A percentile compares a stretch with the other conserved stretches of the same genome.
Conservation (phyloP, 1,284 basidiomycete species). For the Boletus albobrunnescens region DNA sequence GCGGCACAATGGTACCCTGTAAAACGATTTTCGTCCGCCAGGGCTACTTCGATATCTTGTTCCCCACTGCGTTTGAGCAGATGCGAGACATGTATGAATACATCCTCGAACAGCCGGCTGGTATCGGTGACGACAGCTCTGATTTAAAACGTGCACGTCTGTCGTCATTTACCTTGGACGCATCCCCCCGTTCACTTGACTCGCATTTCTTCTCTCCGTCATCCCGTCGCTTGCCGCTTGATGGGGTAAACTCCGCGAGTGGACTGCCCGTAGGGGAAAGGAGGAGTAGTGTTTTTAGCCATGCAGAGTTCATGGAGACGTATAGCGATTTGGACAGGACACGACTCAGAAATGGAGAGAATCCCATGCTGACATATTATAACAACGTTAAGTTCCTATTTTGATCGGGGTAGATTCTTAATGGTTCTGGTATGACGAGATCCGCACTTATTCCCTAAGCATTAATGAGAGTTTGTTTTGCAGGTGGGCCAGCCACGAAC, state of each 20-base stretch:
- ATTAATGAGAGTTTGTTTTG: too few relatives aligned
- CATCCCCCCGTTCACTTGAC: conserved; percentile 52
- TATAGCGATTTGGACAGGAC: conserved; percentile 75
- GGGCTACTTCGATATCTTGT: conserved; percentile 99
- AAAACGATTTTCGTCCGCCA: conserved; percentile 89
- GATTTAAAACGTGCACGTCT: conserved; percentile 36
- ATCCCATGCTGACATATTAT: conserved; percentile 84
- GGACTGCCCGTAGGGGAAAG: conserved; percentile 77
- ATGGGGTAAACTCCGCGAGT: conserved; percentile 67
- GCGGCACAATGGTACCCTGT: conserved; percentile 83
- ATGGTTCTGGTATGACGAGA: too few relatives aligned
- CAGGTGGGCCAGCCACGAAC: too few relatives aligned
- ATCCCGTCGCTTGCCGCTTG: conserved; percentile 56
- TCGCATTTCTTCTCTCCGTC: conserved; percentile 65
- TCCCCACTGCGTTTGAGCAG: conserved; percentile 89
- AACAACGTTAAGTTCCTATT: conserved; percentile 87
- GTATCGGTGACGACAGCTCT: conserved; percentile 19
- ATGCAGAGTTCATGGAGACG: conserved; percentile 78
- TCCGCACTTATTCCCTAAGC: too few relatives aligned
- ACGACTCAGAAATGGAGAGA: conserved; percentile 71
- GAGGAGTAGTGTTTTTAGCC: conserved; percentile 78
- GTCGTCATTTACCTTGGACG: conserved; percentile 43
- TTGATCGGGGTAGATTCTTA: conserved; percentile 28
- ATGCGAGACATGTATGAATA: conserved; percentile 87
- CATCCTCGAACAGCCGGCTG: conserved; percentile 59